Conservation (phyloP, 169 alveolate species). For the Theileria orientalis region DNA sequence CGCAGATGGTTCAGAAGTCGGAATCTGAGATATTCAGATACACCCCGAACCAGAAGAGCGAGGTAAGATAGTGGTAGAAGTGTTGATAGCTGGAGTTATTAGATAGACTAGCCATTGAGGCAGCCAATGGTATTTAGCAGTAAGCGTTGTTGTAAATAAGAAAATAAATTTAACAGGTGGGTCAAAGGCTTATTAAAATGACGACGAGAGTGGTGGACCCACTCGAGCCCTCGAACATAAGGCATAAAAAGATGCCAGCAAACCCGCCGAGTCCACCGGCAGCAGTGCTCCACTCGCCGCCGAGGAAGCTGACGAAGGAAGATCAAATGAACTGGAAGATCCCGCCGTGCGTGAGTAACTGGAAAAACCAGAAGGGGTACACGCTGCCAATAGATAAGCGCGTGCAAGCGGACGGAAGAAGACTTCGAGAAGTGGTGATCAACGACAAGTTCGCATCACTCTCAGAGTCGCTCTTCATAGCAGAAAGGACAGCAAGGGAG, state of each 20-base stretch:
- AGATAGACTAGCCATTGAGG: background rate
- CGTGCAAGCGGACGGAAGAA: slow-evolving; percentile 95
- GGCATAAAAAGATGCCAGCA: slow-evolving; percentile 90
- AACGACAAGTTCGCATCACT: slow-evolving; percentile 93
- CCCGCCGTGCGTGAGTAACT: slow-evolving; percentile 96
- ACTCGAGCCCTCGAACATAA: slow-evolving; percentile 91
- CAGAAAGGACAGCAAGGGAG: slow-evolving; percentile 95
- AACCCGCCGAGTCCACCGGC: slow-evolving; percentile 84
- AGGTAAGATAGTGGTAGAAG: slow-evolving; percentile 1
- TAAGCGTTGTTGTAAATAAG: slow-evolving; percentile 47
- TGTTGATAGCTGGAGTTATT: background rate
- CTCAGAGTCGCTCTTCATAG: slow-evolving; percentile 90
- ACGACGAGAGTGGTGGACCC: slow-evolving; percentile 92
- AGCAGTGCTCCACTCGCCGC: slow-evolving; percentile 89
- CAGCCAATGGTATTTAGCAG: too few relatives aligned
- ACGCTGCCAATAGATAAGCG: slow-evolving; percentile 97
- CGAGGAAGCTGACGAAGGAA: slow-evolving; percentile 91
- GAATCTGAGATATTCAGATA: slow-evolving; percentile 79
- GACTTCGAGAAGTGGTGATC: slow-evolving; percentile 86
- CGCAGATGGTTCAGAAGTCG: slow-evolving; percentile 22
- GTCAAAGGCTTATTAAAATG: slow-evolving; percentile 85
- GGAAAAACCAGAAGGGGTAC: slow-evolving; percentile 98
- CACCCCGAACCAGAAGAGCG: slow-evolving; percentile 79
- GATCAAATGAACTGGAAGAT: slow-evolving; percentile 96
- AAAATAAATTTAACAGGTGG: slow-evolving; percentile 37